Percentiles rank a stretch among this genome's conserved stretches.
These are phyloP conservation scores for Xylariaceae sp. DNA, from an alignment of 2,329 filamentous ascomycete species.

Conservation along the genomic window DNA sequence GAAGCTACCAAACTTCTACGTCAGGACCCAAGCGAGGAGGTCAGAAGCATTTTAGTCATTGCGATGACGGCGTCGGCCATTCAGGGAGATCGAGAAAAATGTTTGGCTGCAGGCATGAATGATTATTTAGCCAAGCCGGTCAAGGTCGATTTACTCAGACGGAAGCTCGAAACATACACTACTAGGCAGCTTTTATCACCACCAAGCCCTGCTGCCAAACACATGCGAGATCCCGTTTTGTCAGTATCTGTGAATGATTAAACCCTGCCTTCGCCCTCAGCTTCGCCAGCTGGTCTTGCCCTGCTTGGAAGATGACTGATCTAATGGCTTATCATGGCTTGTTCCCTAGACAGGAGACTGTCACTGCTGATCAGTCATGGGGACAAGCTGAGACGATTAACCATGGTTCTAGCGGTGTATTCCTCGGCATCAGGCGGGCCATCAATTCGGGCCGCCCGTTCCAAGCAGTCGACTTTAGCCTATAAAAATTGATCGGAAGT, in stretches of 20 bases:
- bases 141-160: constrained; percentile 77
- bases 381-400: constrained; percentile 23
- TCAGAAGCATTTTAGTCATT: constrained; percentile 83
- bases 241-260: constrained; percentile 7
- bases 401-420: constrained; percentile 33
- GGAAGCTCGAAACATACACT: constrained; percentile 63
- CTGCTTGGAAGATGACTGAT: constrained; percentile 16
- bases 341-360: constrained; percentile 23
- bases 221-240: constrained; percentile 19
- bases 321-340: constrained; percentile 22
- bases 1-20: constrained; percentile 82
- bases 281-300: constrained; percentile 21
- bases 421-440: constrained; percentile 29
- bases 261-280: constrained; percentile 20
- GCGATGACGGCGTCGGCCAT: constrained; percentile 97
- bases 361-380: constrained; percentile 21
- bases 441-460: constrained; percentile 17
- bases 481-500: constrained; percentile 39
- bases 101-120: constrained; percentile 94
- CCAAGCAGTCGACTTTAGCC: constrained; percentile 28
- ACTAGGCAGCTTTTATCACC: constrained; percentile 33
- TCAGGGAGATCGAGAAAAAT: constrained; percentile 90
- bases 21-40: constrained; percentile 66
- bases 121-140: constrained; percentile 96
- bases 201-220: constrained; percentile 23